These are phyloP conservation scores for Margaritispora aquatica DNA, from an alignment of 495 filamentous ascomycete species.

Conservation along the genomic window DNA sequence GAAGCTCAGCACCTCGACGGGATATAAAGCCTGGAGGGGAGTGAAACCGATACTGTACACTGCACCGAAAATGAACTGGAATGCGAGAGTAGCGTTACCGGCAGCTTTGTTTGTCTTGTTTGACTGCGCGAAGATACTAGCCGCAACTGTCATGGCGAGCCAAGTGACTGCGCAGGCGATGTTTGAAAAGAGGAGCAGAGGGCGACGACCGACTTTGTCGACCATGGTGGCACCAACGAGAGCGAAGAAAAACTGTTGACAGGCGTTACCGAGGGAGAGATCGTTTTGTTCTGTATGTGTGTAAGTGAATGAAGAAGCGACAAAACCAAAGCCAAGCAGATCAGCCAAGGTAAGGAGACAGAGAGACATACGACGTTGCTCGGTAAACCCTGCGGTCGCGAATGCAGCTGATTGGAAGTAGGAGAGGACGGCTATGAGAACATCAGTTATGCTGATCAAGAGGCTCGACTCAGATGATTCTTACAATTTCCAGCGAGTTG, in stretches of 20 bases:
- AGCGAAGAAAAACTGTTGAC: constrained; percentile 2
- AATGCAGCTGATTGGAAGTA: constrained; percentile 51
- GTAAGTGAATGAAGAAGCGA: too few relatives aligned
- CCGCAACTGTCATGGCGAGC: constrained; percentile 35
- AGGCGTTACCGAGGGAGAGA: constrained; percentile 26
- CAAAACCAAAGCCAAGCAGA: too few relatives aligned
- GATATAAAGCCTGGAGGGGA: constrained; percentile 53
- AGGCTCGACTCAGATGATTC: constrained; percentile 14
- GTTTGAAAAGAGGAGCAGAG: background rate
- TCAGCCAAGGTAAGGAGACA: constrained; percentile 38
- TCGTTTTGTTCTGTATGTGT: too few relatives aligned
- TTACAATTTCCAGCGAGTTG: constrained; percentile 47
- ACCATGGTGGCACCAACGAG: constrained; percentile 39
- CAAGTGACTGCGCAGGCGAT: constrained; percentile 18
- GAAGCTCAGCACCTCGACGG: constrained; percentile 52
- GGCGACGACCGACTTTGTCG: background rate
- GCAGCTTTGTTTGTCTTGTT: constrained; percentile 15
- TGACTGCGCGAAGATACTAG: constrained; percentile 21
- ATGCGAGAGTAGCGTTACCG: background rate
- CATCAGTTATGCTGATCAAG: constrained; percentile 14
- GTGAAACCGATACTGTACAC: constrained; percentile 60
- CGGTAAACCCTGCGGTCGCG: constrained; percentile 44
- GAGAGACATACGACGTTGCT: constrained; percentile 23
- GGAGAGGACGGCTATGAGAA: constrained; percentile 7
- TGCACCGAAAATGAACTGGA: constrained; percentile 24